Base-by-base conservation (phyloP, 139 green algal genomes). In the Chlorella vulgaris region DNA sequence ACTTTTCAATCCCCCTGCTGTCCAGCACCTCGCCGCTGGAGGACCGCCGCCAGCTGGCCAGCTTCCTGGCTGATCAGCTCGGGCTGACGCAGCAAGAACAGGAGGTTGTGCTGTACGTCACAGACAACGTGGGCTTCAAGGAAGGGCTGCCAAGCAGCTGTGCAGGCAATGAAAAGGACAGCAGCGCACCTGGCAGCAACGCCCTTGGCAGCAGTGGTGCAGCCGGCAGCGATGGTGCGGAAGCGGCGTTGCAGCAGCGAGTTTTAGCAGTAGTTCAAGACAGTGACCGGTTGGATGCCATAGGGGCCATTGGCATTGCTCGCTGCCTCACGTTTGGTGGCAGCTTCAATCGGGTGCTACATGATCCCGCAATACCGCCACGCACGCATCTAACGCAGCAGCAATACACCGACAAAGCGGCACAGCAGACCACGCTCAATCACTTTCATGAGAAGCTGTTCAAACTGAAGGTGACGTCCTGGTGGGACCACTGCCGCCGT, bases 371-470 rank as follows among this genome's bases (percentile, higher is more conserved):
- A 1, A 74, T 91, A 18, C 76, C 76, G n/a, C 86, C 89, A 0
- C 80, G 88, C 1, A 28, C 79, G 7, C 39, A 76, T 0, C 80
- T 94, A 18, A 94, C 79, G 26, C 89, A 88, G 69, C 75, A 90
- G 83, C 38, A 85, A 51, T 96, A 96, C 88, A 90, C 84, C 47
- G n/a, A 83, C 53, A 80, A 61, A 66, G 31, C 33, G 7, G 31
- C 47, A 21, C 58, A 89, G 71, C 51, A 85, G 50, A 96, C 92
- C 33, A 95, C 90, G 28, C 88, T 96, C 60, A 94, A 95, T 74
- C 92, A 96, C 76, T 96, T 96, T 53, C 81, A 94, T 71, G 91
- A 96, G 76, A 96, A 96, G 87, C 83, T 95, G 67, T 86, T 95
- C 19, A 90, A 86, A 63, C 86, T 96, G 1, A 92, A 92, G 88